Evolutionary conservation across 1,284 basidiomycete genomes (phyloP).

Genomic region (Rhodofomes roseus): DNA sequence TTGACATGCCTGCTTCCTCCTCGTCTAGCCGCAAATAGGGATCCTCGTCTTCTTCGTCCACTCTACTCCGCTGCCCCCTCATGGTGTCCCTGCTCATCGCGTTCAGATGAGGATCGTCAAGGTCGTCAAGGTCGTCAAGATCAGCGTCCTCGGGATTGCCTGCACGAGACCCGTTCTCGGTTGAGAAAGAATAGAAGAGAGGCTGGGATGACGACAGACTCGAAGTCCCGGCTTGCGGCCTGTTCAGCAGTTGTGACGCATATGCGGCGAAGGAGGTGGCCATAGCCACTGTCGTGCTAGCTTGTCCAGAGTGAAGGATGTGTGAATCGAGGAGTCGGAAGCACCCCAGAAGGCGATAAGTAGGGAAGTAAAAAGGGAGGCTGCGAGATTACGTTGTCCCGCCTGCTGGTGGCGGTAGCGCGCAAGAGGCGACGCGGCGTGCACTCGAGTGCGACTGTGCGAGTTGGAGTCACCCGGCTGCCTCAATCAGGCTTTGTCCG

Average conservation of each 20-base stretch:
- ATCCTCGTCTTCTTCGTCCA: slow-evolving; percentile 57
- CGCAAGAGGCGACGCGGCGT: slow-evolving; percentile 1
- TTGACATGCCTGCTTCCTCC: slow-evolving; percentile 37
- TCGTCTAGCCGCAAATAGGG: slow-evolving; percentile 73
- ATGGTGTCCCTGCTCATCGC: slow-evolving; percentile 28
- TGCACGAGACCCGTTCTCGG: slow-evolving; percentile 61
- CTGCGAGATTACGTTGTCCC: slow-evolving; percentile 4
- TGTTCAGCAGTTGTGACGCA: slow-evolving; percentile 63
- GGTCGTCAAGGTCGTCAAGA: slow-evolving; percentile 70
- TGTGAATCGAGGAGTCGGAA: neutral
- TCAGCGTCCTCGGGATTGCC: slow-evolving; percentile 45
- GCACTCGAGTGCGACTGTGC: neutral
- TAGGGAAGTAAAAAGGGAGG: neutral
- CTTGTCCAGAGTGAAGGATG: neutral
- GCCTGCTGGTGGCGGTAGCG: slow-evolving; percentile 3
- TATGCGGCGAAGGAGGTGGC: slow-evolving; percentile 62
- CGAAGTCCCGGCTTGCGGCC: slow-evolving; percentile 40
- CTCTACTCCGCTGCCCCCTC: slow-evolving; percentile 24
- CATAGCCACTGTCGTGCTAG: slow-evolving; percentile 27
- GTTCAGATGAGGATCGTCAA: slow-evolving; percentile 68
- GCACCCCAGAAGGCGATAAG: neutral
- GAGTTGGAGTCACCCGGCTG: neutral
- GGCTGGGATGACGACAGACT: slow-evolving; percentile 64
- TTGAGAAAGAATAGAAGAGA: slow-evolving; percentile 79
- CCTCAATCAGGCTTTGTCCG: neutral